Percentiles rank a stretch among this genome's conserved stretches.
phyloP scores from a whole-genome alignment of 2,329 filamentous ascomycete genomes.

The Fusarium algeriense region DNA sequence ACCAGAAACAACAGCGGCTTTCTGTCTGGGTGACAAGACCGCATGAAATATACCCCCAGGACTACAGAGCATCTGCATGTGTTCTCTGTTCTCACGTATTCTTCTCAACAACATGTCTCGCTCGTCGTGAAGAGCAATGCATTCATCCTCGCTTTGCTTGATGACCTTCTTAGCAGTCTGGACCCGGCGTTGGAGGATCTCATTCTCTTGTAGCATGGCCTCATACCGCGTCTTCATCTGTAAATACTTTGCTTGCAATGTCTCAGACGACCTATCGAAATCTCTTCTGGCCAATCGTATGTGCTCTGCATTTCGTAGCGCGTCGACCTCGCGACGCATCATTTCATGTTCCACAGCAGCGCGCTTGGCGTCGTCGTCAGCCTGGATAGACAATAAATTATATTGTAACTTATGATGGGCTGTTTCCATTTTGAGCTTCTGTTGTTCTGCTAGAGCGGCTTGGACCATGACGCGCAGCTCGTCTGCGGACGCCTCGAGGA shows the following conservation, averaged over 20 bases:
- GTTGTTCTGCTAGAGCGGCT: constrained; percentile 66
- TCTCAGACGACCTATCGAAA: constrained; percentile 64
- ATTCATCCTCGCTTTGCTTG: constrained; percentile 80
- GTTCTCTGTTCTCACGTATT: constrained; percentile 90
- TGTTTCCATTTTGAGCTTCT: constrained; percentile 79
- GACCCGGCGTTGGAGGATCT: constrained; percentile 72
- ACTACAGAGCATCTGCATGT: constrained; percentile 82
- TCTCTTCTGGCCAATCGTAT: constrained; percentile 71
- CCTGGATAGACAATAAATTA: constrained; percentile 85
- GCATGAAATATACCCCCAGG: constrained; percentile 77
- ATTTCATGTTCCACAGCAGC: constrained; percentile 93
- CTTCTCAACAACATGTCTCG: constrained; percentile 82
- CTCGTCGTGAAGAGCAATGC: constrained; percentile 77
- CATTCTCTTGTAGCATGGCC: constrained; percentile 74
- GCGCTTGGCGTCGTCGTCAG: constrained; percentile 84
- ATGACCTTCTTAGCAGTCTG: constrained; percentile 83
- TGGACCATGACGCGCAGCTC: constrained; percentile 70
- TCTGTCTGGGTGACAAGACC: constrained; percentile 69
- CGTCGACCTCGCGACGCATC: constrained; percentile 88
- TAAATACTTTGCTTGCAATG: constrained; percentile 65
- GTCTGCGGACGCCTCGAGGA: constrained; percentile 65
- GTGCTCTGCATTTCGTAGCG: constrained; percentile 80
- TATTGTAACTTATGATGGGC: constrained; percentile 93
- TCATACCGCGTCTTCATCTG: constrained; percentile 77
- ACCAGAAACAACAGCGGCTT: constrained; percentile 53